Evolutionary conservation across 2,329 filamentous ascomycete species (phyloP).

Genomic region (Colletotrichum gigasporum): DNA sequence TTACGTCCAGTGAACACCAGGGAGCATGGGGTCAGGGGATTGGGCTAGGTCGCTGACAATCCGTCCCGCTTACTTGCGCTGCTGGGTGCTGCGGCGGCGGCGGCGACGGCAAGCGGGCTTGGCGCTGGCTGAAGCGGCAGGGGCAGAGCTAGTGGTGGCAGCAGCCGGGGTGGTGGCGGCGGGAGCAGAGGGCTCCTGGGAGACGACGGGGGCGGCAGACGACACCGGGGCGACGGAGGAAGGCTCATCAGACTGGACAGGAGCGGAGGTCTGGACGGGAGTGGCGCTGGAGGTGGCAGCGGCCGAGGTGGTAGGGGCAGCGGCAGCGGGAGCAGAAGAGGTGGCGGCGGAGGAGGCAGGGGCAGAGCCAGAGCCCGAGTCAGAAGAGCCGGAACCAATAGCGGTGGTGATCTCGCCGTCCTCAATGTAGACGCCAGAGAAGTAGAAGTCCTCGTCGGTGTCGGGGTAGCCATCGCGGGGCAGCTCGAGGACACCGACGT

Average conservation of each 20-base stretch:
- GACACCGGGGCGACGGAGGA: slow-evolving; percentile 2
- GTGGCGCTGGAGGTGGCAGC: slow-evolving; percentile 9
- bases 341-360: slow-evolving; percentile 2
- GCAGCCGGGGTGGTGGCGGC: slow-evolving; percentile 14
- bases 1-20: neutral
- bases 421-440: slow-evolving; percentile 78
- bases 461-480: slow-evolving; percentile 65
- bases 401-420: slow-evolving; percentile 43
- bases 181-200: slow-evolving; percentile 23
- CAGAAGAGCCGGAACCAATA: slow-evolving; percentile 21
- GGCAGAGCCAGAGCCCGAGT: neutral
- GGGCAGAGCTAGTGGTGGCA: slow-evolving; percentile 16
- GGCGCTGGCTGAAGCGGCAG: slow-evolving; percentile 2
- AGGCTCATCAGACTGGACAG: neutral
- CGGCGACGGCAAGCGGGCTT: slow-evolving; percentile 29
- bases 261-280: slow-evolving; percentile 11
- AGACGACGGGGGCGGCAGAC: slow-evolving; percentile 14
- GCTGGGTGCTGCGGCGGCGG: slow-evolving; percentile 25
- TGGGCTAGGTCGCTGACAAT: neutral
- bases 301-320: slow-evolving; percentile 1
- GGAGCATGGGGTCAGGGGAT: neutral
- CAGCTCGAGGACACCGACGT: slow-evolving; percentile 75
- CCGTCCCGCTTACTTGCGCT: slow-evolving; percentile 12
- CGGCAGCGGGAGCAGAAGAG: slow-evolving; percentile 6
- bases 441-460: slow-evolving; percentile 73